These are phyloP conservation scores for Leccinum fuscescens DNA, from an alignment of 1,284 basidiomycete species.

Conservation along the genomic window DNA sequence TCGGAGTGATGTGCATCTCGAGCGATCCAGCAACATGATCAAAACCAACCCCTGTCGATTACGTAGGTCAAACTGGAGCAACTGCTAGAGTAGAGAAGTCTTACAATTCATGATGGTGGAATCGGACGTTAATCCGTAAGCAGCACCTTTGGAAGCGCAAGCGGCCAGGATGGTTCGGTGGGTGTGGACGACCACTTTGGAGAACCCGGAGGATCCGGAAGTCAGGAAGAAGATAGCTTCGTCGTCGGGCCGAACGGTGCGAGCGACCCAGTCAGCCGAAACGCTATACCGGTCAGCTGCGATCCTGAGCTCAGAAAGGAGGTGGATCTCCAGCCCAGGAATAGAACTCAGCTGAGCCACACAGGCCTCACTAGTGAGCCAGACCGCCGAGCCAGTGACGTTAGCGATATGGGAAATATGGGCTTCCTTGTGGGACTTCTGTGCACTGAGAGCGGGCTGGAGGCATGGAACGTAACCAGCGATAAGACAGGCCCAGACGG, in stretches of 20 bases:
- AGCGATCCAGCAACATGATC: slow-evolving; percentile 38
- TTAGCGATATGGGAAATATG: slow-evolving; percentile 23
- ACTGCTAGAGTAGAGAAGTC: background rate
- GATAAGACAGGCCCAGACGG: slow-evolving; percentile 28
- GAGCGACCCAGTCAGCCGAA: slow-evolving; percentile 15
- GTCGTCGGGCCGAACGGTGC: slow-evolving; percentile 21
- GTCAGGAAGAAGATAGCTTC: slow-evolving; percentile 33
- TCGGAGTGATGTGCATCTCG: slow-evolving; percentile 31
- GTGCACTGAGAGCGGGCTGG: slow-evolving; percentile 28
- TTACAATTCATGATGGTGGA: slow-evolving; percentile 30
- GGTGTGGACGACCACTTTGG: slow-evolving; percentile 36
- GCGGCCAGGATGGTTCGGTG: slow-evolving; percentile 31
- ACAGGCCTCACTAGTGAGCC: slow-evolving; percentile 26
- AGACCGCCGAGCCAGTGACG: slow-evolving; percentile 20
- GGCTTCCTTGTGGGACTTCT: slow-evolving; percentile 28
- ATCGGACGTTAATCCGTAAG: slow-evolving; percentile 24
- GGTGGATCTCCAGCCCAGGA: slow-evolving; percentile 24
- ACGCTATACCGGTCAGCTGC: slow-evolving; percentile 14
- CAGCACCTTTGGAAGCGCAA: slow-evolving; percentile 21
- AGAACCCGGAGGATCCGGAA: slow-evolving; percentile 37
- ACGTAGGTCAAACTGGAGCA: background rate
- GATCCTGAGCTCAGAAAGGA: slow-evolving; percentile 22
- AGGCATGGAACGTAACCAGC: slow-evolving; percentile 30
- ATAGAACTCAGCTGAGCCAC: slow-evolving; percentile 25
- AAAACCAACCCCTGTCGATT: slow-evolving; percentile 33